Conservation (phyloP, 192 early-diverging fungal genomes). For the Rhizoclosmatium globosum region DNA sequence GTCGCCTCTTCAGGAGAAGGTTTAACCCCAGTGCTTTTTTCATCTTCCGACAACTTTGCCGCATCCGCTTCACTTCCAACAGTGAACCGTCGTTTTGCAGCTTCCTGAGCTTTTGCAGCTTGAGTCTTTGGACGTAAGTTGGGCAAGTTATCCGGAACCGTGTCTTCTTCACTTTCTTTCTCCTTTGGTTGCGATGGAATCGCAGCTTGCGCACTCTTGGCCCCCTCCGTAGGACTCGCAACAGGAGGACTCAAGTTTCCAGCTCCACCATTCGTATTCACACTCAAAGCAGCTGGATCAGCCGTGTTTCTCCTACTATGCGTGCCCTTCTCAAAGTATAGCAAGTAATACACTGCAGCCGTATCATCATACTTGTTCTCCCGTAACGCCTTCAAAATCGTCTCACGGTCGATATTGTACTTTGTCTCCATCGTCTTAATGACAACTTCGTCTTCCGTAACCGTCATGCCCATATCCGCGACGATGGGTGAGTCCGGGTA, state of each 20-base stretch:
- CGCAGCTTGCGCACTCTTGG: slow-evolving; percentile 11
- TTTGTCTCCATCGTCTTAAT: slow-evolving; percentile 59
- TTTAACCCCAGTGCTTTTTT: slow-evolving; percentile 14
- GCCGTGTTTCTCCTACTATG: slow-evolving; percentile 16
- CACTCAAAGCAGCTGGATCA: neutral
- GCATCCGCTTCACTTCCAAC: slow-evolving; percentile 60
- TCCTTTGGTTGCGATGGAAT: slow-evolving; percentile 1
- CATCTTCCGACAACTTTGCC: slow-evolving; percentile 50
- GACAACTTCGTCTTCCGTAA: slow-evolving; percentile 63
- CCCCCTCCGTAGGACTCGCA: slow-evolving; percentile 20
- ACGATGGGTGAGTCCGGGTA: slow-evolving; percentile 59
- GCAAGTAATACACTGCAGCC: slow-evolving; percentile 63
- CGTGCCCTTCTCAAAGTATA: slow-evolving; percentile 65
- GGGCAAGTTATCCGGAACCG: neutral
- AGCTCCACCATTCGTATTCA: neutral
- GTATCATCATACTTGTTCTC: slow-evolving; percentile 68
- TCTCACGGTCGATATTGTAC: slow-evolving; percentile 60
- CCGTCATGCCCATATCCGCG: slow-evolving; percentile 48
- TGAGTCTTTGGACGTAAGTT: slow-evolving; percentile 16
- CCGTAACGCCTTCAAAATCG: slow-evolving; percentile 54
- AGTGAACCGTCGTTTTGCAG: slow-evolving; percentile 53
- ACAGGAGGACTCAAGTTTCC: slow-evolving; percentile 12
- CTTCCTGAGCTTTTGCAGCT: neutral
- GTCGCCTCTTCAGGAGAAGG: neutral
- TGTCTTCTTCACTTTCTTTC: slow-evolving; percentile 6